Conservation (phyloP, 2,329 filamentous ascomycete genomes). For the Raffaelea albimanens region DNA sequence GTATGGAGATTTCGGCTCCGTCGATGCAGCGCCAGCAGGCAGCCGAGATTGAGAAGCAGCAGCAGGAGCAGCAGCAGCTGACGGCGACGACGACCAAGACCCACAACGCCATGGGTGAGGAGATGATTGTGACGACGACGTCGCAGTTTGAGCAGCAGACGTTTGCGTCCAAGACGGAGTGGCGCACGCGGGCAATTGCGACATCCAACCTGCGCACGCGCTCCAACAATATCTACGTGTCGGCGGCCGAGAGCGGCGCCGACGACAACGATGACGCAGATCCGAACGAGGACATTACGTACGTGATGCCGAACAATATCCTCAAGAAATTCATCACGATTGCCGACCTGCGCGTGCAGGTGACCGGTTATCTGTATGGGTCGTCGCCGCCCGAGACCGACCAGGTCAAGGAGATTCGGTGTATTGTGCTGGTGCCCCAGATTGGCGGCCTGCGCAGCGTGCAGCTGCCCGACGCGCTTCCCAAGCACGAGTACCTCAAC, state of each 20-base stretch:
- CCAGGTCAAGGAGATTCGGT: slow-evolving; percentile 92
- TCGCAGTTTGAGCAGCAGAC: slow-evolving; percentile 97
- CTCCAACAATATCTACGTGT: slow-evolving; percentile 98
- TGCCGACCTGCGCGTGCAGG: slow-evolving; percentile 89
- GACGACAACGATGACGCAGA: too few relatives aligned
- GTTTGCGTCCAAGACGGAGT: slow-evolving; percentile 97
- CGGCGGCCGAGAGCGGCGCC: slow-evolving; percentile 83
- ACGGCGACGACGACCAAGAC: slow-evolving; percentile 98
- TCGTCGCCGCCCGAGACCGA: slow-evolving; percentile 87
- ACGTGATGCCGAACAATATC: slow-evolving; percentile 98
- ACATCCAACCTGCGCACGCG: slow-evolving; percentile 90
- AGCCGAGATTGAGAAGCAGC: slow-evolving; percentile 97
- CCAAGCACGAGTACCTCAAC: slow-evolving; percentile 83
- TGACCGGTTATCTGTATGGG: slow-evolving; percentile 92
- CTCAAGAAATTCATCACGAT: slow-evolving; percentile 98
- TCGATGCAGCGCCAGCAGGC: slow-evolving; percentile 98
- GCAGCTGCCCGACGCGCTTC: slow-evolving; percentile 79
- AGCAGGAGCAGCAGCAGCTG: slow-evolving; percentile 91
- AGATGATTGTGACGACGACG: slow-evolving; percentile 96
- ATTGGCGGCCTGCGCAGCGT: slow-evolving; percentile 89
- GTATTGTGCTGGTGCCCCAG: slow-evolving; percentile 95
- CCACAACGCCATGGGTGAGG: slow-evolving; percentile 91
- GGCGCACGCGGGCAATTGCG: slow-evolving; percentile 92
- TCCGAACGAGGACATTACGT: too few relatives aligned
- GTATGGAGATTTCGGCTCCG: slow-evolving; percentile 98